Evolutionary conservation across 2,329 filamentous ascomycete species (phyloP).

Genomic region (Pseudocercospora fuligena): DNA sequence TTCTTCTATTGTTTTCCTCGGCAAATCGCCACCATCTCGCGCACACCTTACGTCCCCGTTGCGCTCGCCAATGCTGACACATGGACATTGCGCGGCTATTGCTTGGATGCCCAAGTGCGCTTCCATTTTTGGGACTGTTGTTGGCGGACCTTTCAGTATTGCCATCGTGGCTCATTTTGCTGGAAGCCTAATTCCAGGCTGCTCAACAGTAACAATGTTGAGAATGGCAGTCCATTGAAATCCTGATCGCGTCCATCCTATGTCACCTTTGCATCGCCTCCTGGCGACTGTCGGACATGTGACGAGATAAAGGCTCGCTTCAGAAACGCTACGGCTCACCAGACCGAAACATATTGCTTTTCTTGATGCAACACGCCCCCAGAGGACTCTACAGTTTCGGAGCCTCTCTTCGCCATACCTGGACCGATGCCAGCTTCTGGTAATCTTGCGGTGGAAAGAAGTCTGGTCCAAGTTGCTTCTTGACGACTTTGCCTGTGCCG

Average conservation of each 20-base stretch:
- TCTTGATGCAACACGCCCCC: background rate
- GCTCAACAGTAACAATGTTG: background rate
- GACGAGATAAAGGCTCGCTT: background rate
- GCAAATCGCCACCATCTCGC: background rate
- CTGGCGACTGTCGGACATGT: background rate
- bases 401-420: slow-evolving; percentile 34
- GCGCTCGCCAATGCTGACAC: background rate
- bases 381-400: slow-evolving; percentile 15
- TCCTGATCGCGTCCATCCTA: background rate
- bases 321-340: background rate
- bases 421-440: slow-evolving; percentile 29
- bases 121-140: background rate
- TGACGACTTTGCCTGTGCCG: slow-evolving; percentile 57
- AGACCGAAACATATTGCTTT: background rate
- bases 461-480: slow-evolving; percentile 46
- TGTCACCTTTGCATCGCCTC: background rate
- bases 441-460: slow-evolving; percentile 38
- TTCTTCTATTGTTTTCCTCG: background rate
- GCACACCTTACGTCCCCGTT: background rate
- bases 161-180: background rate
- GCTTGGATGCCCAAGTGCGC: background rate
- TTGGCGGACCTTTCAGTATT: background rate
- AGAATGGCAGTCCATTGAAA: background rate
- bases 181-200: background rate
- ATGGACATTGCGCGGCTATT: background rate